Evolutionary conservation across 805 yeast genomes (phyloP).

Genomic region (Teunomyces panamensis): DNA sequence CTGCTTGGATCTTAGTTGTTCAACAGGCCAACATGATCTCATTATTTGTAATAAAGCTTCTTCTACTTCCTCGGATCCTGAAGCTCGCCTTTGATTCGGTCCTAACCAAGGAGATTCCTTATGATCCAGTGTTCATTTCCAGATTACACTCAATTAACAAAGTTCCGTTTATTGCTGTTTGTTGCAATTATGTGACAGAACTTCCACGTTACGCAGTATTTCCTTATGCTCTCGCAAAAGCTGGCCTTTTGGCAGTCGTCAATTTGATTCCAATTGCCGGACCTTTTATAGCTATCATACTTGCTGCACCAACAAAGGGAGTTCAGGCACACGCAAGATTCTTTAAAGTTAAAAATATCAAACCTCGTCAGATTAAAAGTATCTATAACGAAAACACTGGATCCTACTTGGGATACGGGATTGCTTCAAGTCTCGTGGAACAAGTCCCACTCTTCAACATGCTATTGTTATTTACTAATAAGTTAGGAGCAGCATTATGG

Average conservation of each 20-base stretch:
- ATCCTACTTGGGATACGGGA: constrained; percentile 52
- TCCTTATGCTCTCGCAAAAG: constrained; percentile 40
- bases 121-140: constrained; percentile 42
- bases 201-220: constrained; percentile 37
- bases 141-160: constrained; percentile 29
- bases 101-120: constrained; percentile 42
- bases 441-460: constrained; percentile 52
- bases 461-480: constrained; percentile 56
- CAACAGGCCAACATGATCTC: constrained; percentile 44
- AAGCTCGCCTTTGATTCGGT: constrained; percentile 48
- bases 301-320: constrained; percentile 57
- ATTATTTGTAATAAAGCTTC: constrained; percentile 36
- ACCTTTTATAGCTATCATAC: constrained; percentile 47
- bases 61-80: constrained; percentile 49
- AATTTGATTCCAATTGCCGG: constrained; percentile 58
- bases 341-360: constrained; percentile 53
- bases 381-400: constrained; percentile 36
- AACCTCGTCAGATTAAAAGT: constrained; percentile 37
- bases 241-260: constrained; percentile 33
- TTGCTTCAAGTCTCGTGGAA: constrained; percentile 50
- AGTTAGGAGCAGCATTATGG: constrained; percentile 66
- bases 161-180: constrained; percentile 28
- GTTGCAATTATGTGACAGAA: constrained; percentile 26
- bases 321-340: constrained; percentile 52
- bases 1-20: constrained; percentile 43